Conservation (phyloP, 257 asterid genomes). For the Capsicum baccatum region DNA sequence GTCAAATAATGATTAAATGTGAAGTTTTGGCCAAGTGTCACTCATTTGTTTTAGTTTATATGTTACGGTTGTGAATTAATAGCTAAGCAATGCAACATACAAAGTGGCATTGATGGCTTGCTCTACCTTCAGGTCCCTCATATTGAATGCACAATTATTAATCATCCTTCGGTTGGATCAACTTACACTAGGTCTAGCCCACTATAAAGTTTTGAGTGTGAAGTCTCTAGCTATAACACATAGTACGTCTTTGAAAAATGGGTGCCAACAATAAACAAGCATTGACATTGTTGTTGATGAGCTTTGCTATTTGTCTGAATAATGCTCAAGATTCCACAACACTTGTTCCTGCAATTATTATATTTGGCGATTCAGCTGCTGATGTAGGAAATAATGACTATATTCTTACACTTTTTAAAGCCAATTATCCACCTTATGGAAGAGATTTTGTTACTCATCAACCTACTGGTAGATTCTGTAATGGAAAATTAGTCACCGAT, state of each 20-base stretch:
- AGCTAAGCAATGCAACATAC: too few relatives aligned
- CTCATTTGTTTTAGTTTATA: too few relatives aligned
- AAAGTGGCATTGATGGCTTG: too few relatives aligned
- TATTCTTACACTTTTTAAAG: conserved; percentile 61
- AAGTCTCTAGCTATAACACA: background rate
- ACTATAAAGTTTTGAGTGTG: background rate
- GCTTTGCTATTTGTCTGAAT: conserved; percentile 37
- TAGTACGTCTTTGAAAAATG: conserved; percentile 30
- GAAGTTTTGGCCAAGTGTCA: too few relatives aligned
- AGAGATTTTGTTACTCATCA: conserved; percentile 61
- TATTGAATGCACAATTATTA: conserved; percentile 24
- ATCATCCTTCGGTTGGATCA: background rate
- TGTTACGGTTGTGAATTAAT: too few relatives aligned
- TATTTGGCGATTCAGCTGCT: conserved; percentile 79
- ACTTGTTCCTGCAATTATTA: conserved; percentile 76
- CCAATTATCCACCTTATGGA: conserved; percentile 91
- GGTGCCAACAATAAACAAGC: background rate
- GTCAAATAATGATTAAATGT: too few relatives aligned
- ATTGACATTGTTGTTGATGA: conserved; percentile 29
- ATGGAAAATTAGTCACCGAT: conserved; percentile 92
- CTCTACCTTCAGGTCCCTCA: conserved; percentile 35
- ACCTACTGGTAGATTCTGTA: conserved; percentile 88
- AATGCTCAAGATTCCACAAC: conserved; percentile 50
- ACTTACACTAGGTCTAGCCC: background rate
- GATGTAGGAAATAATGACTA: conserved; percentile 92